Conservation (phyloP, 2,329 filamentous ascomycete species). For the Tolypocladium ovalisporum region DNA sequence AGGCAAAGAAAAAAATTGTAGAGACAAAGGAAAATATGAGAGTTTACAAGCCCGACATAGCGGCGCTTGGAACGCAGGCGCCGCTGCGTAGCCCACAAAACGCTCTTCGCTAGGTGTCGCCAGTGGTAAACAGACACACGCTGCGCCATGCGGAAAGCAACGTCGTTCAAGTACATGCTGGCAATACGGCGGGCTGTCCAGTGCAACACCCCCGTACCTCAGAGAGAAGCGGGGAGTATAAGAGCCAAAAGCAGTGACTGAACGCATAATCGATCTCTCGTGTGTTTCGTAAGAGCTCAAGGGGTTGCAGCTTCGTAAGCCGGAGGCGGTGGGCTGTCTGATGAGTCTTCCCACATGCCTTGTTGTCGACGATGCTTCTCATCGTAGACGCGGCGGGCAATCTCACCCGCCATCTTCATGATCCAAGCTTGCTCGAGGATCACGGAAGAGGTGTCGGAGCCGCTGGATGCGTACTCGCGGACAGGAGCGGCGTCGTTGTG, state of each 20-base stretch:
- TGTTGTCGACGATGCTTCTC: constrained; percentile 51
- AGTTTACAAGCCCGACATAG: not conserved
- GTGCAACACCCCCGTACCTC: not conserved
- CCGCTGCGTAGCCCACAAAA: not conserved
- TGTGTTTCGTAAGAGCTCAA: constrained; percentile 15
- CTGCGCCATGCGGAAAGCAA: not conserved
- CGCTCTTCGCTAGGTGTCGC: not conserved
- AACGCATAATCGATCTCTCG: constrained; percentile 4
- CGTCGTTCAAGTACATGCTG: not conserved
- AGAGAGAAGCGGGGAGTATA: not conserved
- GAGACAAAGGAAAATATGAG: not conserved
- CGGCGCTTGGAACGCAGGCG: not conserved
- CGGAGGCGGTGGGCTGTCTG: constrained; percentile 47
- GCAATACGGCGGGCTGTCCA: not conserved
- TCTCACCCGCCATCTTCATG: constrained; percentile 87
- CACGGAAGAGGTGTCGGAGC: constrained; percentile 40
- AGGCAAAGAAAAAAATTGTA: not conserved
- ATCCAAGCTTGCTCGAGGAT: constrained; percentile 79
- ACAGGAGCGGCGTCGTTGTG: constrained; percentile 17
- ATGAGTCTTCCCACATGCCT: constrained; percentile 33
- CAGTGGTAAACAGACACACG: not conserved
- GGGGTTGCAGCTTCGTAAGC: constrained; percentile 45
- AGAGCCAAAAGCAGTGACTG: not conserved
- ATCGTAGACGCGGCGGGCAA: constrained; percentile 77
- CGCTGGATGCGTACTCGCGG: constrained; percentile 19